Conservation (phyloP, 305 asterid genomes). For the Salvia sclarea region DNA sequence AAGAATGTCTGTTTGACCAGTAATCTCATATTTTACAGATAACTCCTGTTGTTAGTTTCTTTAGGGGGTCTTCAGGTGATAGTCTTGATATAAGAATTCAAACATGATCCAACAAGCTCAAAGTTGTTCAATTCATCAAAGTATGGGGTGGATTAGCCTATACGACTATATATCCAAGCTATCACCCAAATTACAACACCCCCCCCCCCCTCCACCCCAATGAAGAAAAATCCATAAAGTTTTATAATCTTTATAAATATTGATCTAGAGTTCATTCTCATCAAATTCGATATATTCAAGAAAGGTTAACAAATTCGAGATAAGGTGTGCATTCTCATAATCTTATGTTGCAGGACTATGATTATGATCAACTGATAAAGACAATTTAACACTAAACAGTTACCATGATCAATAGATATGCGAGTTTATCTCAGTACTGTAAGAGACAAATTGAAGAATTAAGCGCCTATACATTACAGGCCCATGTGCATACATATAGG, state of each 20-base stretch:
- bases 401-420: neutral
- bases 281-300: neutral
- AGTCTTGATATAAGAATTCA: neutral
- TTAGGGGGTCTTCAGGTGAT: neutral
- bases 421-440: neutral
- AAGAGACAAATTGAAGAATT: conserved; percentile 1
- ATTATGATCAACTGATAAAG: neutral
- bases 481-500: neutral
- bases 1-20: neutral
- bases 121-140: neutral
- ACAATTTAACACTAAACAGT: neutral
- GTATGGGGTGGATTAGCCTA: neutral
- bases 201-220: neutral
- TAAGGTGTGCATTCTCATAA: neutral
- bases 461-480: neutral
- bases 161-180: neutral
- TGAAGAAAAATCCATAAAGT: neutral
- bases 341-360: neutral
- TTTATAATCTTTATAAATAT: neutral
- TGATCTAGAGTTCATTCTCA: neutral
- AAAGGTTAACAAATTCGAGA: neutral
- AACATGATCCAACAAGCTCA: neutral
- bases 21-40: neutral
- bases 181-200: neutral
- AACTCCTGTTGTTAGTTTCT: neutral